These are phyloP conservation scores for Vigna radiata DNA, from an alignment of 306 rosid species.

Conservation along the genomic window DNA sequence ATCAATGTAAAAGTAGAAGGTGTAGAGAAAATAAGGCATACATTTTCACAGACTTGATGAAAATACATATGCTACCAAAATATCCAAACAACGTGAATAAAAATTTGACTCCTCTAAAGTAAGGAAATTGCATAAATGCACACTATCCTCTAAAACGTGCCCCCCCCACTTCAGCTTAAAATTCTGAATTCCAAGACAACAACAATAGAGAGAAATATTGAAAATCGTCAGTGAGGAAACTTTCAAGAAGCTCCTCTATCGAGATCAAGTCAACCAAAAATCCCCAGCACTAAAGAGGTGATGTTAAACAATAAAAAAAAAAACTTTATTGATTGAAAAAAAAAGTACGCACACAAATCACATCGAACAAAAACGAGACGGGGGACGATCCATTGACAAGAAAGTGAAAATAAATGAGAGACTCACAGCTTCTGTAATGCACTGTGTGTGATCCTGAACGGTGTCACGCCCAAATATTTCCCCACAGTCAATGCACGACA, in stretches of 20 bases:
- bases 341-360: not conserved
- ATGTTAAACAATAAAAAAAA: not conserved
- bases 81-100: not conserved
- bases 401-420: constrained; percentile 34
- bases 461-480: constrained; percentile 73
- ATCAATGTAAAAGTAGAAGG: not conserved
- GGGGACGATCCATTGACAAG: not conserved
- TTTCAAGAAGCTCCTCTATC: not conserved
- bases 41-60: not conserved
- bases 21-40: not conserved
- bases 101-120: not conserved
- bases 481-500: constrained; percentile 95
- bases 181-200: not conserved
- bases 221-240: not conserved
- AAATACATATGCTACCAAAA: constrained; percentile 13
- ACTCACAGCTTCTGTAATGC: constrained; percentile 85
- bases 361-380: not conserved
- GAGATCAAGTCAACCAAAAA: not conserved
- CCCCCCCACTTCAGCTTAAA: not conserved
- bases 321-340: not conserved
- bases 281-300: not conserved
- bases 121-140: not conserved
- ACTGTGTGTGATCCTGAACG: constrained; percentile 85
- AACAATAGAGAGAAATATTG: not conserved
- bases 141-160: not conserved